phyloP scores from a whole-genome alignment of 1,139 yeast species.

The Debaryomycetaceae sp. region DNA sequence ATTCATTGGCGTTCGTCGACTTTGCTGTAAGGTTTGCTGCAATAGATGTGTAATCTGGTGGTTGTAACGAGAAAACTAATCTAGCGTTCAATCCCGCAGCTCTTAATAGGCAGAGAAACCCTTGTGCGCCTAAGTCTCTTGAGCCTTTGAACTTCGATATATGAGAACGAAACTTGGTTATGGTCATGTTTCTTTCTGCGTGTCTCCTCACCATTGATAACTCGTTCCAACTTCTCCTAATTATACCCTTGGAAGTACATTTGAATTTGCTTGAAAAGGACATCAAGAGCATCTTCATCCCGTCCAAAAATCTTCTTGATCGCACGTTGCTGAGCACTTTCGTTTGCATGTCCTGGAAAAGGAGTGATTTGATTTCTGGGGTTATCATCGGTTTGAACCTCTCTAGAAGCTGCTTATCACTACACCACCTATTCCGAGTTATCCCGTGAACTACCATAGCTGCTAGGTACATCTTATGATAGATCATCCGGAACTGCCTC shows the following conservation, averaged over 20 bases:
- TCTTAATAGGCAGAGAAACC: conserved; percentile 74
- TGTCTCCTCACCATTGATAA: conserved; percentile 24
- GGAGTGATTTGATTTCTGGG: conserved; percentile 35
- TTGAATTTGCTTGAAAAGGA: conserved; percentile 61
- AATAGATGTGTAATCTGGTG: conserved; percentile 70
- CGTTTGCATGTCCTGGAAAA: conserved; percentile 39
- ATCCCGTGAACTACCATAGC: conserved; percentile 63
- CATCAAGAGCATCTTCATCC: conserved; percentile 60
- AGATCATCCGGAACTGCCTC: conserved; percentile 41
- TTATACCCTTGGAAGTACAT: conserved; percentile 41
- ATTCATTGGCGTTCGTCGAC: neutral
- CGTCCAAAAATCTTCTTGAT: conserved; percentile 72
- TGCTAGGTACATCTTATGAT: conserved; percentile 62
- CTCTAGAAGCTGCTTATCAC: conserved; percentile 40
- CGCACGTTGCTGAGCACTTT: conserved; percentile 42
- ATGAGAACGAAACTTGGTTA: conserved; percentile 36
- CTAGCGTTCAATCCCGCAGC: conserved; percentile 71
- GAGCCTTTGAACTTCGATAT: conserved; percentile 58
- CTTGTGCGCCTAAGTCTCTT: conserved; percentile 80
- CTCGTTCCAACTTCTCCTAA: conserved; percentile 62
- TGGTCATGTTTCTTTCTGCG: conserved; percentile 23
- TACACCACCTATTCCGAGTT: conserved; percentile 73
- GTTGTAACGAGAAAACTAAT: conserved; percentile 78
- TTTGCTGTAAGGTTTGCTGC: conserved; percentile 15
- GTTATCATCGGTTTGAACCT: conserved; percentile 47